These are phyloP conservation scores for Claviceps capensis DNA, from an alignment of 2,329 filamentous ascomycete genomes.

Conservation along the genomic window DNA sequence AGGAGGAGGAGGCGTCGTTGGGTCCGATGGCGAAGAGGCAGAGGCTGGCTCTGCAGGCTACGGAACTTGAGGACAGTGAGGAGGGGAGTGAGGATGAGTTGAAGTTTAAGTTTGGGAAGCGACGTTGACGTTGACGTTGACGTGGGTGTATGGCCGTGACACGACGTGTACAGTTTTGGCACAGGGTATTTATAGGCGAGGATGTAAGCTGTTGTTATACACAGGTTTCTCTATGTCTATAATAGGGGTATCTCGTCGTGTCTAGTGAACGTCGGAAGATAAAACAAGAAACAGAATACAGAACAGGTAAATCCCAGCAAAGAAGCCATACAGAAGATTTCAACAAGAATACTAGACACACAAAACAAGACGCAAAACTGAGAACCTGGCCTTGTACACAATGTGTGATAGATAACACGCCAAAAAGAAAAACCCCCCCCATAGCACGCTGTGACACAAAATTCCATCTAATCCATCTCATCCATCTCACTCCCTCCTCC, in stretches of 20 bases:
- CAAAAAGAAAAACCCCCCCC: not conserved
- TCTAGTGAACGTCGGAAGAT: not conserved
- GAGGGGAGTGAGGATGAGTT: slow-evolving; percentile 44
- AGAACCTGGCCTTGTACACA: no score
- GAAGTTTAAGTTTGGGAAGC: slow-evolving; percentile 40
- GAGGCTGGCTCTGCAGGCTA: slow-evolving; percentile 20
- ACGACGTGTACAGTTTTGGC: not conserved
- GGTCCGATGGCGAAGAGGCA: slow-evolving; percentile 20
- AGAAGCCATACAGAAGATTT: no score
- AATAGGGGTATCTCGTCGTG: slow-evolving; percentile 5
- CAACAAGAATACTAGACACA: no score
- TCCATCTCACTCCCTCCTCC: slow-evolving; percentile 35
- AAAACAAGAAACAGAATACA: not conserved
- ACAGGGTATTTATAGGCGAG: not conserved
- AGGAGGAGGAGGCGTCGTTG: slow-evolving; percentile 13
- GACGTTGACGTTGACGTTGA: slow-evolving; percentile 23
- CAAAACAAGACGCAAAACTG: not conserved
- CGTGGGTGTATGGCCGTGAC: no score
- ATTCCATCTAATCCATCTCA: slow-evolving; percentile 39
- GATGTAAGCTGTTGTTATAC: not conserved
- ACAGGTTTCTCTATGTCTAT: not conserved
- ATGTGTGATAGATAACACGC: no score
- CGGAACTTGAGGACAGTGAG: slow-evolving; percentile 25
- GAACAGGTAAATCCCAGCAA: not conserved
- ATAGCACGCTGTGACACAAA: not conserved